Base-by-base conservation (phyloP, 2,329 filamentous ascomycete species). In the Thelonectria blattea region DNA sequence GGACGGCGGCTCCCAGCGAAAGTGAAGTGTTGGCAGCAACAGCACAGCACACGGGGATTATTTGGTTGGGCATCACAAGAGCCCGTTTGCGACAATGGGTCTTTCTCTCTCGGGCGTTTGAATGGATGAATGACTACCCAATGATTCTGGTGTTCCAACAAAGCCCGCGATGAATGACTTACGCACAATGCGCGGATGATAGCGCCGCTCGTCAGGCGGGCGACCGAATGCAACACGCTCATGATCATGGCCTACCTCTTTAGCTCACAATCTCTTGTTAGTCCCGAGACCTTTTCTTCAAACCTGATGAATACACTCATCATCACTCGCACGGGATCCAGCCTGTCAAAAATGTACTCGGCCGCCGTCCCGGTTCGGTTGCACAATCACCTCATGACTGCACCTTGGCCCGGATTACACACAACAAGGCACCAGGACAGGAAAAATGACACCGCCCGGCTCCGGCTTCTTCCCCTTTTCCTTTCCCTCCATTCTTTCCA, bases 271-370 rank as follows among this genome's bases (percentile, higher is more conserved):
- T 32, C 30, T 55, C 41, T 61, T 64, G 46, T 63, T 54, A 58
- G 52, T 60, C 56, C 43, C 57, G 47, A 51, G 43, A 58, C 53
- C 32, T 47, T 52, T 30, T 50, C n/a, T 46, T 48, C 30, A 22
- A 54, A 52, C 52, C 54, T 47, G 58, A 47, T 24, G 22, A 24
- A 4, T 24, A 7, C 3, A 4, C 4, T 17, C 39, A 37, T 51
- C 22, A 24, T 62, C 51, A 64, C 60, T 68, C 57, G 62, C 65
- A 65, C 61, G 60, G 67, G 61, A 65, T 69, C 63, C 53, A 34
- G 24, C 47, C 60, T 30, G 27, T 30, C 27, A 30, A 60, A 53
- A 60, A 53, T 54, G 43, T 46, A 53, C 53, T 62, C 50, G 51
- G 66, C 53, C 61, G 59, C 58, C 43, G 43, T 43, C 39, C 56